Base-by-base conservation (phyloP, 345 rosid species). In the Carallia brachiata region DNA sequence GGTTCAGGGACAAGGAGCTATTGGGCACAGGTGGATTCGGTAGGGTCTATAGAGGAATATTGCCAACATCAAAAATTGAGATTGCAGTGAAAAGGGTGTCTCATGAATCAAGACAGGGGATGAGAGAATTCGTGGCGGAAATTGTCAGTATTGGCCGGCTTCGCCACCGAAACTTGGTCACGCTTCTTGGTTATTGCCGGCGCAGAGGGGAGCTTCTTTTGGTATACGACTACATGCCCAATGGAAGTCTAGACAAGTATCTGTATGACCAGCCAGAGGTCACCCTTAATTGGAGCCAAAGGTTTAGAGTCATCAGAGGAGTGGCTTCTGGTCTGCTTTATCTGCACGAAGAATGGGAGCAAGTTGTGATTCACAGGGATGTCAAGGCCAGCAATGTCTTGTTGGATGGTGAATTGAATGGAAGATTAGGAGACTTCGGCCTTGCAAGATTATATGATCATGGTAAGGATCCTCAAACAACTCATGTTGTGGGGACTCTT, bases 11-110 rank as follows among this genome's bases (percentile, higher is more conserved):
- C 19, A 70, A 75, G 56, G 92, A 83, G 60, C 58, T 88, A 17
- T 44, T 89, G 32, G 97, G 97, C 0, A 34, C 61, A 0, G 93
- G 97, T 0, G 93, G 97, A 54, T 89, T 77, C 31, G 93, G 97
- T 1, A 69, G 77, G 32, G 96, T 91, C 6, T 89, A 86, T 48
- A 82, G 68, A 81, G 93, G 97, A 2, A 64, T 74, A 5, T 57
- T 91, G 0, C 90, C 85, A 1, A 71, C 17, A 36, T 66, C 84
- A 12, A 85, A 85, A 61, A 5, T 78, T 1, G 75, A 84, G 61
- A 72, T 92, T 52, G 96, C 89, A 0, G 90, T 88, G 52, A 91
- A 91, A 76, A 84, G 80, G 59, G 73, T 91, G 39, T 85, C 85
- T 0, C 96, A 91, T 47, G 82, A 86, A 57, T 84, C 91, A 0